Conservation (phyloP, 306 rosid species). For the Quercus rubra region DNA sequence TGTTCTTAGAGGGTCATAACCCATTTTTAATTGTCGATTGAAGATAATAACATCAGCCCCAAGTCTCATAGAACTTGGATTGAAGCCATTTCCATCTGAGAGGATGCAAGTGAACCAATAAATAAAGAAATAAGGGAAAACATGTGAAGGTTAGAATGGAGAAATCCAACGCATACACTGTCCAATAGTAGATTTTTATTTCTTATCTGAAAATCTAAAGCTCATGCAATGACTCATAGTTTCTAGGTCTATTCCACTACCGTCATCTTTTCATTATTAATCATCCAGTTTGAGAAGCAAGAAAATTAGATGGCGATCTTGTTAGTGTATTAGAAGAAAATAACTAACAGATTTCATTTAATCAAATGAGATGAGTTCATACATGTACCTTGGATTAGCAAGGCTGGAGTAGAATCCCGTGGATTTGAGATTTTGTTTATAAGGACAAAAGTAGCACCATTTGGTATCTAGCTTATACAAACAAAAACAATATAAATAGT, state of each 20-base stretch:
- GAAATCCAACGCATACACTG: slow-evolving; percentile 33
- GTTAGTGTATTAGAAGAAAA: not conserved
- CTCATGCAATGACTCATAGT: slow-evolving; percentile 50
- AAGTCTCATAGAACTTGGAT: slow-evolving; percentile 56
- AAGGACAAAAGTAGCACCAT: slow-evolving; percentile 49
- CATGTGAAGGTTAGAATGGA: not conserved
- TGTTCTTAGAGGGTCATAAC: slow-evolving; percentile 17
- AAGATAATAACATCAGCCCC: slow-evolving; percentile 51
- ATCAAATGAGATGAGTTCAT: not conserved
- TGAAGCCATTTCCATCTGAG: slow-evolving; percentile 63
- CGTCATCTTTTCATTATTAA: slow-evolving; percentile 28
- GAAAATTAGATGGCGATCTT: not conserved
- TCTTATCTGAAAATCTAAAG: slow-evolving; percentile 47
- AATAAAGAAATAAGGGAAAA: slow-evolving; percentile 1
- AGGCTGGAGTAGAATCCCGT: slow-evolving; percentile 40
- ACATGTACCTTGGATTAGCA: slow-evolving; percentile 45
- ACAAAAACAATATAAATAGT: not conserved
- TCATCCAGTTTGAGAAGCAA: not conserved
- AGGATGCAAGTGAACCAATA: slow-evolving; percentile 19
- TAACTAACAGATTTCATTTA: not conserved
- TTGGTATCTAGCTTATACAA: slow-evolving; percentile 27
- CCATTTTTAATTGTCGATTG: slow-evolving; percentile 32
- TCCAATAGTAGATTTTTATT: slow-evolving; percentile 46
- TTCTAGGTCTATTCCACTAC: slow-evolving; percentile 49
- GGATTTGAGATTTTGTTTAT: slow-evolving; percentile 43